Evolutionary conservation across 1,284 basidiomycete genomes (phyloP).

Genomic region (Puccinia triticina): DNA sequence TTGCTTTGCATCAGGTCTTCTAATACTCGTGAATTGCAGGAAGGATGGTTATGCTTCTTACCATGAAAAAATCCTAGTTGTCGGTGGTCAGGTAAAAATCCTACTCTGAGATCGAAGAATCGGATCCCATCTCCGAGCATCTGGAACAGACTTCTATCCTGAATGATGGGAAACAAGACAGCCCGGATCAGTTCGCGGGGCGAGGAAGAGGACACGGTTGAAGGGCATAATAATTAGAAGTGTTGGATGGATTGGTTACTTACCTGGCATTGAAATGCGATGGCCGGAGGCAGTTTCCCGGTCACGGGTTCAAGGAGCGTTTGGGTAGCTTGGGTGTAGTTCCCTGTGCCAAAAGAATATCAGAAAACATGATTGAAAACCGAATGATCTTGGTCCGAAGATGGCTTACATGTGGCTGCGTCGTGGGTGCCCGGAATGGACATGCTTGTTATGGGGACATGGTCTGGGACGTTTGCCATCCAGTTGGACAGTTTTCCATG

Average conservation of each 20-base stretch:
- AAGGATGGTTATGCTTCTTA: constrained; percentile 25
- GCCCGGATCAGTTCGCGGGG: neutral
- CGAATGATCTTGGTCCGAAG: neutral
- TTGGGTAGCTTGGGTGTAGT: constrained; percentile 38
- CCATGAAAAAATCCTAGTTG: constrained; percentile 54
- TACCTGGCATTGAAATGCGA: constrained; percentile 47
- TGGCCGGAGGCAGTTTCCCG: constrained; percentile 40
- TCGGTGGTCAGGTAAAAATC: constrained; percentile 52
- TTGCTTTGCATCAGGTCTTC: neutral
- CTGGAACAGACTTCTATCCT: constrained; percentile 55
- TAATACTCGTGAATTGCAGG: neutral
- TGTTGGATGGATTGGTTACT: neutral
- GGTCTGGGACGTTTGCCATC: constrained; percentile 54
- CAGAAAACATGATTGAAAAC: constrained; percentile 22
- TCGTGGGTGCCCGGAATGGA: constrained; percentile 56
- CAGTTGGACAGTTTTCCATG: constrained; percentile 47
- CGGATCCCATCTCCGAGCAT: constrained; percentile 55
- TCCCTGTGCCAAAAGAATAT: constrained; percentile 12
- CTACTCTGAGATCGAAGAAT: constrained; percentile 55
- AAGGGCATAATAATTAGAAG: neutral
- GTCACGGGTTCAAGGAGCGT: constrained; percentile 12
- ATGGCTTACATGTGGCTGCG: constrained; percentile 53
- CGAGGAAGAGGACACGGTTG: neutral
- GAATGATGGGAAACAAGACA: neutral
- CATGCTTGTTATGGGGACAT: constrained; percentile 49